A percentile compares a stretch with the other conserved stretches of the same genome.
Evolutionary conservation across 495 filamentous ascomycete genomes (phyloP).

Genomic region (Penicillium tannophilum): DNA sequence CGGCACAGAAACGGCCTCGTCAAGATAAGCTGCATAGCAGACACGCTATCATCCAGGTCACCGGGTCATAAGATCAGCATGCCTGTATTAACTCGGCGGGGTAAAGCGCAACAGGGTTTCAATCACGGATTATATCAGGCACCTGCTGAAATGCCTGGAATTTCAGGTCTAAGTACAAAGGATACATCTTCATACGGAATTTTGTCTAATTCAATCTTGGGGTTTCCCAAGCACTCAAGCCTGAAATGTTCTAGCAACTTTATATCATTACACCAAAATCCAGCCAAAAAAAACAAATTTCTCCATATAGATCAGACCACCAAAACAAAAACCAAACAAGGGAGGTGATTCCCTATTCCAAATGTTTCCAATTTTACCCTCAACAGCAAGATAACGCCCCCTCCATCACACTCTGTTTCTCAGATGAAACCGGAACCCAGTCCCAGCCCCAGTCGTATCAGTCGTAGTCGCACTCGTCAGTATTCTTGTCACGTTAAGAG

Average conservation of each 20-base stretch:
- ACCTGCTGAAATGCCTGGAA: neutral
- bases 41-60: slow-evolving; percentile 5
- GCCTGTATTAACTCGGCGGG: neutral
- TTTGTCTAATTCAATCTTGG: neutral
- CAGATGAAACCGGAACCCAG: slow-evolving; percentile 6
- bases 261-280: slow-evolving; percentile 1
- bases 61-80: neutral
- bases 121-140: neutral
- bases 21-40: slow-evolving; percentile 5
- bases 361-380: neutral
- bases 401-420: neutral
- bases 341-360: neutral
- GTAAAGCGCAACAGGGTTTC: neutral
- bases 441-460: neutral
- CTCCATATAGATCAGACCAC: neutral
- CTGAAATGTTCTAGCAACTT: neutral
- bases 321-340: neutral
- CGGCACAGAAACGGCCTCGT: neutral
- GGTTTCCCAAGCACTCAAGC: too few relatives aligned
- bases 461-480: neutral
- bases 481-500: slow-evolving; percentile 11
- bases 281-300: neutral
- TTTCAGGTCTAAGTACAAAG: neutral
- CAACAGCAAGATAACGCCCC: neutral
- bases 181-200: too few relatives aligned